Evolutionary conservation across 805 yeast species (phyloP).

Genomic region (Lipomyces anomalus): DNA sequence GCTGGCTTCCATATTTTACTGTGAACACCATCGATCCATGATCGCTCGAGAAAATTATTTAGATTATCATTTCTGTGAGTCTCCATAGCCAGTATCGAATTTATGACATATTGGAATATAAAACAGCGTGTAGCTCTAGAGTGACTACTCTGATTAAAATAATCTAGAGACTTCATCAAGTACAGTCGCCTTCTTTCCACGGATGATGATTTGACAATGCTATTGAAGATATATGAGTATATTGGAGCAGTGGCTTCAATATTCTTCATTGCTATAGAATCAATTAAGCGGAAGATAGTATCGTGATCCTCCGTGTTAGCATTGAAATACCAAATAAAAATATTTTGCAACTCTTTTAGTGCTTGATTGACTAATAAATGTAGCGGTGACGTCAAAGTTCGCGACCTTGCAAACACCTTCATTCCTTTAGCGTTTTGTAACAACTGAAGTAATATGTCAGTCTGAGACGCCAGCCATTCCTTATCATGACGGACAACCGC

Average conservation of each 20-base stretch:
- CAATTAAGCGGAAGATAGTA: conserved; percentile 39
- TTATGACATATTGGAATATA: conserved; percentile 56
- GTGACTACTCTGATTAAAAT: conserved; percentile 42
- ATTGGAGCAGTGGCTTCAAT: conserved; percentile 44
- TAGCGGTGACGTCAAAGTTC: conserved; percentile 49
- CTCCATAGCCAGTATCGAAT: conserved; percentile 60
- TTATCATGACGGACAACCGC: conserved; percentile 45
- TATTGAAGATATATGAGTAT: conserved; percentile 52
- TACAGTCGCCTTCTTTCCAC: conserved; percentile 43
- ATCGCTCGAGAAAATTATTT: conserved; percentile 40
- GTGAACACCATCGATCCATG: conserved; percentile 63
- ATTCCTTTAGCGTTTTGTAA: conserved; percentile 30
- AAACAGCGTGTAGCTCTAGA: conserved; percentile 54
- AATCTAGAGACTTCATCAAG: conserved; percentile 48
- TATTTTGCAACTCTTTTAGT: conserved; percentile 51
- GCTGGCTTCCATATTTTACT: conserved; percentile 66
- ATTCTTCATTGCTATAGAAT: conserved; percentile 42
- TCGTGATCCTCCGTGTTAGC: conserved; percentile 35
- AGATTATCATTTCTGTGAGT: conserved; percentile 44
- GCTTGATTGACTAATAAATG: conserved; percentile 72
- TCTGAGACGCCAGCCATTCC: conserved; percentile 56
- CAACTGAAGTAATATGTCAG: conserved; percentile 31
- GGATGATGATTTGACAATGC: conserved; percentile 50
- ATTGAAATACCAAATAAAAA: conserved; percentile 40
- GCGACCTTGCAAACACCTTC: conserved; percentile 42